These are phyloP conservation scores for Diaporthe sp. DNA, from an alignment of 2,329 filamentous ascomycete species.

Conservation along the genomic window DNA sequence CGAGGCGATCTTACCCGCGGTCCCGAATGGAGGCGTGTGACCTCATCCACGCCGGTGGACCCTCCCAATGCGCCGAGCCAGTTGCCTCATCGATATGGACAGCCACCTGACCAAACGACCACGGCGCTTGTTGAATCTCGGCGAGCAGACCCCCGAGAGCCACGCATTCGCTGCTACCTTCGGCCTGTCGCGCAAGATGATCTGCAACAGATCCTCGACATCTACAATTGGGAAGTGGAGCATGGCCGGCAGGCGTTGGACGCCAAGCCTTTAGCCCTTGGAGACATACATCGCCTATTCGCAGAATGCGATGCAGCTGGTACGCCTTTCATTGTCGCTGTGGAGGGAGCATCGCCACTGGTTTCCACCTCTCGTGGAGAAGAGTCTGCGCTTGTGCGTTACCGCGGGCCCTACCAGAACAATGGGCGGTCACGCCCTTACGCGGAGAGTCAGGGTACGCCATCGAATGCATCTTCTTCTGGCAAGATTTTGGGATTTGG, in stretches of 20 bases:
- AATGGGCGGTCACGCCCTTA: background rate
- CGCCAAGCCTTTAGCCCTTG: slow-evolving; percentile 15
- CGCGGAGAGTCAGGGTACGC: background rate
- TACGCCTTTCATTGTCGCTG: slow-evolving; percentile 34
- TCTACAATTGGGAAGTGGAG: slow-evolving; percentile 37
- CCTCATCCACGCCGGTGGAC: background rate
- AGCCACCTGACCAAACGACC: background rate
- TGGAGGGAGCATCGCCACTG: slow-evolving; percentile 5
- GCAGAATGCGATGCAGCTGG: slow-evolving; percentile 2
- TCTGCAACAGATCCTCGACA: slow-evolving; percentile 23
- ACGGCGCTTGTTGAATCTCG: background rate
- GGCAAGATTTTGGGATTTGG: slow-evolving; percentile 33
- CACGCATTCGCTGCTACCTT: slow-evolving; percentile 23
- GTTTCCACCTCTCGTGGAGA: slow-evolving; percentile 1
- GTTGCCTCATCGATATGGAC: background rate
- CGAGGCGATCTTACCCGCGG: background rate
- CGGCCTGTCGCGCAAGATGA: slow-evolving; percentile 31
- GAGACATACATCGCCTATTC: slow-evolving; percentile 27
- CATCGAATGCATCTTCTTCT: background rate
- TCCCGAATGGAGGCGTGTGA: background rate
- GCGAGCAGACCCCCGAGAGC: background rate
- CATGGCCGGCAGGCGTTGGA: slow-evolving; percentile 35
- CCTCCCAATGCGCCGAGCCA: no score
- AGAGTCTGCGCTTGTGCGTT: background rate
- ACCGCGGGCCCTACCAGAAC: background rate